Evolutionary conservation across 768 basidiomycete genomes (phyloP).

Genomic region (Chalciporus piperatus): DNA sequence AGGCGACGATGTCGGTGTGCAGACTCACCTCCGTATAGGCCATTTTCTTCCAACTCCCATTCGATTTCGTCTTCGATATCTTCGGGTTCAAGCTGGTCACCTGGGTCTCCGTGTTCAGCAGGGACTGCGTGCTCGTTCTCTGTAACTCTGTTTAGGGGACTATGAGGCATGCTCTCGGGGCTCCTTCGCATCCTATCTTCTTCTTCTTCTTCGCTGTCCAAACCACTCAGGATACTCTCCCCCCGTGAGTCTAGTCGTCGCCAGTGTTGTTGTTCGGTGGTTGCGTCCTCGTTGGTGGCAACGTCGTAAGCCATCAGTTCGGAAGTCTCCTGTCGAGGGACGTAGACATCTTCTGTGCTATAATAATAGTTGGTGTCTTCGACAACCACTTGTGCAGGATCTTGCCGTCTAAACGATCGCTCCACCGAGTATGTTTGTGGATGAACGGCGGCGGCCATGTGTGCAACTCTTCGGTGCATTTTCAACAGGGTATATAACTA

Average conservation of each 20-base stretch:
- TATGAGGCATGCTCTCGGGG: conserved; percentile 35
- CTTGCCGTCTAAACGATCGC: conserved; percentile 12
- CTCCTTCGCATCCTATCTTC: conserved; percentile 25
- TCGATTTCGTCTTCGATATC: conserved; percentile 45
- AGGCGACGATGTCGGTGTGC: neutral
- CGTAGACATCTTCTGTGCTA: conserved; percentile 5
- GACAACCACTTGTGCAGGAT: conserved; percentile 16
- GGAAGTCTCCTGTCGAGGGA: conserved; percentile 13
- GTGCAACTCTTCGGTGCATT: conserved; percentile 33
- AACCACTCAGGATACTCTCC: conserved; percentile 32
- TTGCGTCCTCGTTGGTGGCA: conserved; percentile 17
- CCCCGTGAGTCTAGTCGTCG: conserved; percentile 31
- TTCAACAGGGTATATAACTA: neutral
- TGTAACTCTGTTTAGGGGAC: conserved; percentile 35
- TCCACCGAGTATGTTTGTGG: conserved; percentile 22
- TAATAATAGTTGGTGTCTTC: conserved; percentile 20
- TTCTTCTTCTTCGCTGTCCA: conserved; percentile 24
- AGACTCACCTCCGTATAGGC: conserved; percentile 47
- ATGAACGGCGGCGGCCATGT: conserved; percentile 28
- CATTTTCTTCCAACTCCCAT: conserved; percentile 46
- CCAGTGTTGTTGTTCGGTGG: conserved; percentile 25
- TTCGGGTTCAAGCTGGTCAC: conserved; percentile 22
- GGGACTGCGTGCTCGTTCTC: conserved; percentile 36
- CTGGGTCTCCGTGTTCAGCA: conserved; percentile 5
- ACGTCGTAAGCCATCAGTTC: conserved; percentile 23